Conservation (phyloP, 768 basidiomycete species). For the Gyrodon lividus region DNA sequence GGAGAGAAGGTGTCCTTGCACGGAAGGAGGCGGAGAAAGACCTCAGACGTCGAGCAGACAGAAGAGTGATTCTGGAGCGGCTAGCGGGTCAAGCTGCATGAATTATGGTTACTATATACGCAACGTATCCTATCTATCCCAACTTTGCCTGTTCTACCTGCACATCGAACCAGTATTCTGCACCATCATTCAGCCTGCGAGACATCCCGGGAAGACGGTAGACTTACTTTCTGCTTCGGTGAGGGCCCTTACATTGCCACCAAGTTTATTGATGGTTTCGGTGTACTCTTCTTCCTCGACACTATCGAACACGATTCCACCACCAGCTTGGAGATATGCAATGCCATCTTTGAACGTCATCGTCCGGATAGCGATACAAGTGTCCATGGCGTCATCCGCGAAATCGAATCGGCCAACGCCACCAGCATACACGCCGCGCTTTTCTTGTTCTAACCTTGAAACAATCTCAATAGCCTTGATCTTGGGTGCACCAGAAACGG, state of each 20-base stretch:
- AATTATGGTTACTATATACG: conserved; percentile 7
- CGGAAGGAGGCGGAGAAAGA: conserved; percentile 29
- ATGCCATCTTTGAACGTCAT: conserved; percentile 95
- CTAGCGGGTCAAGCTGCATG: conserved; percentile 19
- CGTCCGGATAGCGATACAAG: conserved; percentile 97
- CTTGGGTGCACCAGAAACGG: conserved; percentile 98
- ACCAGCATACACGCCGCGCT: conserved; percentile 93
- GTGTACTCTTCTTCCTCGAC: conserved; percentile 96
- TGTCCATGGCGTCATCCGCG: conserved; percentile 92
- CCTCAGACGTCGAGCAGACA: conserved; percentile 22
- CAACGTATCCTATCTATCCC: conserved; percentile 20
- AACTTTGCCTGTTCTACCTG: conserved; percentile 45
- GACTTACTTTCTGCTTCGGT: conserved; percentile 84
- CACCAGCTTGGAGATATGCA: conserved; percentile 93
- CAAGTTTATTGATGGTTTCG: conserved; percentile 94
- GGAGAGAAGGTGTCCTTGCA: conserved; percentile 67
- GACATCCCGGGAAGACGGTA: conserved; percentile 1
- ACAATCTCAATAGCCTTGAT: conserved; percentile 97
- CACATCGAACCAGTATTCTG: conserved; percentile 71
- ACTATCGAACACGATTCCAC: conserved; percentile 96
- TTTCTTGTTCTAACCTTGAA: conserved; percentile 81
- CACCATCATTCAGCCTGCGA: conserved; percentile 18
- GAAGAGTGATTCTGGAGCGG: conserved; percentile 25
- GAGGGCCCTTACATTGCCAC: conserved; percentile 81
- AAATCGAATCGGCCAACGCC: conserved; percentile 99